A percentile compares a stretch with the other conserved stretches of the same genome.
Evolutionary conservation across 208 protist species (phyloP).

Genomic region (Acanthamoeba pearcei): DNA sequence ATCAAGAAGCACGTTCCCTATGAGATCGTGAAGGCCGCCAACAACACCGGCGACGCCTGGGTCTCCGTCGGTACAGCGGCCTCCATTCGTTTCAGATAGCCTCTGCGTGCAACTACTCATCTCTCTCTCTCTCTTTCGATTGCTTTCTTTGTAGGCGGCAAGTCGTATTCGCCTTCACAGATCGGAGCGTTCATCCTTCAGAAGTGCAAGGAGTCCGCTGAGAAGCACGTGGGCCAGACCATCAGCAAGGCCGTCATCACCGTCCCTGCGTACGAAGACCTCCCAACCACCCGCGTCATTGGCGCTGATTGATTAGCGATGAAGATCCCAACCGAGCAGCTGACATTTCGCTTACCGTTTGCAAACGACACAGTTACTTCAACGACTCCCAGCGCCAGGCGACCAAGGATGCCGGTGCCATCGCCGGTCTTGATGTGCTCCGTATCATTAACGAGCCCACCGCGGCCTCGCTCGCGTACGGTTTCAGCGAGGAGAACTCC

Average conservation of each 20-base stretch:
- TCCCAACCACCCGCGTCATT: neutral
- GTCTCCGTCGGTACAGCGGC: neutral
- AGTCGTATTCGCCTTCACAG: conserved; percentile 3
- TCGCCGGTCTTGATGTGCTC: conserved; percentile 91
- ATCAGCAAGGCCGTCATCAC: conserved; percentile 91
- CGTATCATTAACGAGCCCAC: conserved; percentile 92
- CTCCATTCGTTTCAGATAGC: neutral
- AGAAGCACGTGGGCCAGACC: conserved; percentile 74
- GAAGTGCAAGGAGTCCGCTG: conserved; percentile 91
- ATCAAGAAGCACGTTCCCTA: conserved; percentile 93
- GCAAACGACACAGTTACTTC: conserved; percentile 84
- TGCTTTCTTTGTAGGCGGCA: conserved; percentile 72
- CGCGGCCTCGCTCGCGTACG: conserved; percentile 91
- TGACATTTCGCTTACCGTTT: neutral
- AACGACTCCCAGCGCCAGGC: conserved; percentile 95
- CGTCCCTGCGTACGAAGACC: conserved; percentile 86
- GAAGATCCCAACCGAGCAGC: too few species aligned
- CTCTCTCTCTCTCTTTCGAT: conserved; percentile 71
- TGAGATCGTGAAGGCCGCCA: conserved; percentile 95
- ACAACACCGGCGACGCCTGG: conserved; percentile 86
- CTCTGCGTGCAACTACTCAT: conserved; percentile 45
- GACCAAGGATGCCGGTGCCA: conserved; percentile 91
- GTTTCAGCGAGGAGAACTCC: conserved; percentile 86
- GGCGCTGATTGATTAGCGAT: neutral
- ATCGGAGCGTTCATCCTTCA: conserved; percentile 92